Percentiles rank a stretch among this genome's conserved stretches.
These are phyloP conservation scores for Candida piceae DNA, from an alignment of 805 yeast species.

Conservation along the genomic window DNA sequence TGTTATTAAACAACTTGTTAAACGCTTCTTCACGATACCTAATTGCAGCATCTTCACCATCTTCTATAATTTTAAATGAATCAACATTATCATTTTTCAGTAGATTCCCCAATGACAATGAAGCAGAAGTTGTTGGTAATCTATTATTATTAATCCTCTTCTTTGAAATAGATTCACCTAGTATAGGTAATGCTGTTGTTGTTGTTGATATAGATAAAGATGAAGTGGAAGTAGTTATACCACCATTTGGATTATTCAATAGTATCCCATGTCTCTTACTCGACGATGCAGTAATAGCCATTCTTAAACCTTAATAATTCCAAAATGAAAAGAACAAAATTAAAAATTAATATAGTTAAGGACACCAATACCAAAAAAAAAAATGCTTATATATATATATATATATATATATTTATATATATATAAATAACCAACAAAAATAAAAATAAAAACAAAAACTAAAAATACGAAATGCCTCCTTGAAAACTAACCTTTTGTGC, in stretches of 20 bases:
- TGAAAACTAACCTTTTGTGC: too few relatives aligned
- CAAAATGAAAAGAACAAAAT: too few relatives aligned
- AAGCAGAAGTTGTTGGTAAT: slow-evolving; percentile 10
- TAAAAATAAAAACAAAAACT: too few relatives aligned
- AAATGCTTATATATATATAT: too few relatives aligned
- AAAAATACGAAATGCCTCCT: too few relatives aligned
- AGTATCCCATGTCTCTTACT: slow-evolving; percentile 20
- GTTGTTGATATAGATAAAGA: slow-evolving; percentile 5
- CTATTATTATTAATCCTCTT: slow-evolving; percentile 4
- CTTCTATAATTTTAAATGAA: slow-evolving; percentile 4
- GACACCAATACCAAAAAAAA: too few relatives aligned
- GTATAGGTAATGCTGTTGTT: neutral
- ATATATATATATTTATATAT: too few relatives aligned
- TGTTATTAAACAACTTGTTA: slow-evolving; percentile 7
- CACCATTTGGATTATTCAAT: slow-evolving; percentile 4
- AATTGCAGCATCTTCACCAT: slow-evolving; percentile 2
- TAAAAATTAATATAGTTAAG: too few relatives aligned
- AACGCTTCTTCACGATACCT: slow-evolving; percentile 10
- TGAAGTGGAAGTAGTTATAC: slow-evolving; percentile 1
- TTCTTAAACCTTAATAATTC: too few relatives aligned
- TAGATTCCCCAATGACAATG: slow-evolving; percentile 13
- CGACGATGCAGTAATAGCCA: slow-evolving; percentile 8
- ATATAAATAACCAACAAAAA: too few relatives aligned
- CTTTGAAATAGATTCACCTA: neutral
- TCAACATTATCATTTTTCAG: slow-evolving; percentile 5